These are phyloP conservation scores for Telopea speciosissima DNA, from an alignment of 177 flowering plant species.

Conservation along the genomic window DNA sequence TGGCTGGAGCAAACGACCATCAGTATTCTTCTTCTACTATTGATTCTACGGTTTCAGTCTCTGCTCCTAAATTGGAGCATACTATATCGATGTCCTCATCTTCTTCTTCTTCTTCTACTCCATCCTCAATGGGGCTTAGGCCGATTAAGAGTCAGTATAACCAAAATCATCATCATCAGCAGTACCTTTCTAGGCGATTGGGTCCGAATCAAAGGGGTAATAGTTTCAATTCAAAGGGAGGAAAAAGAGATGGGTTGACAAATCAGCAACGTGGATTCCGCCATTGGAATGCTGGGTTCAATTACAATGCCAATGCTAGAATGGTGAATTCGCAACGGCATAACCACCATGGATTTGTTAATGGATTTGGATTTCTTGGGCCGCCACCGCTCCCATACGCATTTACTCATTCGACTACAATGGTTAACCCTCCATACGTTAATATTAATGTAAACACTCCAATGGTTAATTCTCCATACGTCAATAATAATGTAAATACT, in stretches of 20 bases:
- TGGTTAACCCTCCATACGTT: not conserved
- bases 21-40: not conserved
- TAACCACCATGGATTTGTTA: not conserved
- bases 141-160: too few relatives aligned
- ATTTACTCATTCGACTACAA: not conserved
- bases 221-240: not conserved
- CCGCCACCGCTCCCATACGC: not conserved
- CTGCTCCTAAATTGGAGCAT: not conserved
- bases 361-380: not conserved
- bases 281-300: not conserved
- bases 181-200: not conserved
- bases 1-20: not conserved
- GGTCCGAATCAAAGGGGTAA: not conserved
- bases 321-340: not conserved
- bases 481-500: not conserved
- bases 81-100: not conserved
- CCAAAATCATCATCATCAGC: not conserved
- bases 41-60: not conserved
- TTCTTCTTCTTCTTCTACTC: not conserved
- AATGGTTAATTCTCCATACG: not conserved
- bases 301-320: not conserved
- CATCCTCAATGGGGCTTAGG: too few relatives aligned
- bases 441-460: not conserved
- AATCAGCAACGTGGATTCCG: not conserved
- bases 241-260: not conserved